Percentiles rank a stretch among this genome's conserved stretches.
These are phyloP conservation scores for Elsinoe fawcettii DNA, from an alignment of 2,329 filamentous ascomycete species.

Conservation along the genomic window DNA sequence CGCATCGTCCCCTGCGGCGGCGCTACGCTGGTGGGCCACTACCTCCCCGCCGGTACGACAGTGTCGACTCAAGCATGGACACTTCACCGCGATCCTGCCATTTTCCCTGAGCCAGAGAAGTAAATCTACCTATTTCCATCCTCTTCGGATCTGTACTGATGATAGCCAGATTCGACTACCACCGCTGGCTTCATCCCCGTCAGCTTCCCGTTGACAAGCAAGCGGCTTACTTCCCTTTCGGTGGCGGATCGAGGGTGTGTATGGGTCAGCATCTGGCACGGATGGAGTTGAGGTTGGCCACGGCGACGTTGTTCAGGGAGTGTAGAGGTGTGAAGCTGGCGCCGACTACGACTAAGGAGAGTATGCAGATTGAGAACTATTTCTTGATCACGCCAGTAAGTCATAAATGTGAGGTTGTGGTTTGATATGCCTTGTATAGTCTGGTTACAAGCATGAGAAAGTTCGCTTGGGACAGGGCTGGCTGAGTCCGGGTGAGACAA, in stretches of 20 bases:
- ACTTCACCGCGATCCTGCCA: not conserved
- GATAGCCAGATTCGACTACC: too few relatives aligned
- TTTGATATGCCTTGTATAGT: not conserved
- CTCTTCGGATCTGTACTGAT: too few relatives aligned
- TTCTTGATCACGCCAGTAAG: slow-evolving; percentile 26
- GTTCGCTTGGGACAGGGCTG: too few relatives aligned
- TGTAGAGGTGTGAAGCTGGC: slow-evolving; percentile 21
- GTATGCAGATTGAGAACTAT: slow-evolving; percentile 28
- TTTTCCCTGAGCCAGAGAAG: too few relatives aligned
- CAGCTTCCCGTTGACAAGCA: slow-evolving; percentile 15
- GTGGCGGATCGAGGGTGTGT: slow-evolving; percentile 18
- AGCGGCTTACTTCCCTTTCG: not conserved
- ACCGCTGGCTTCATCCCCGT: not conserved
- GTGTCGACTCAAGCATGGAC: not conserved
- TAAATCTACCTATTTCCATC: too few relatives aligned
- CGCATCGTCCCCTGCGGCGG: not conserved
- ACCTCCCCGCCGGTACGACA: not conserved
- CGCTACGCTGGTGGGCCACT: not conserved
- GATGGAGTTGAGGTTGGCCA: slow-evolving; percentile 25
- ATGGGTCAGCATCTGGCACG: slow-evolving; percentile 27
- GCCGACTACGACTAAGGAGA: slow-evolving; percentile 21
- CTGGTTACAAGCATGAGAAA: too few relatives aligned
- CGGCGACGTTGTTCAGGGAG: slow-evolving; percentile 25
- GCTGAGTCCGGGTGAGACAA: too few relatives aligned
- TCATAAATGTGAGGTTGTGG: slow-evolving; percentile 25